A percentile compares a stretch with the other conserved stretches of the same genome.
Conservation (phyloP, 176 grass and related monocot genomes). For the Eragrostis curvula region DNA sequence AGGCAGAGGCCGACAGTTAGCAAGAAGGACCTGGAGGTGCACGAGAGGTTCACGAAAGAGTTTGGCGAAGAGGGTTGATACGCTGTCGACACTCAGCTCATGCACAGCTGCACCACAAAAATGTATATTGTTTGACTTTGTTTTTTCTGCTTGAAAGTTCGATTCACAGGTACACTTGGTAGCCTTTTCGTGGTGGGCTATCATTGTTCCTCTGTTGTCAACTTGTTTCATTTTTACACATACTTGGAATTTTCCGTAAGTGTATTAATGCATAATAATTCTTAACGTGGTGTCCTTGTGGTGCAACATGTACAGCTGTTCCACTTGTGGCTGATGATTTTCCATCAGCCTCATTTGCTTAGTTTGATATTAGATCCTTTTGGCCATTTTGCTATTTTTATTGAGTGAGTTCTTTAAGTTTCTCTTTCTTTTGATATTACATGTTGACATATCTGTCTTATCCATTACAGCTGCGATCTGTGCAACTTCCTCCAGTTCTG, state of each 20-base stretch:
- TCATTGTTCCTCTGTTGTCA: constrained; percentile 30
- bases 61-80: constrained; percentile 94
- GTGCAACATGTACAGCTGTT: constrained; percentile 43
- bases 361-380: not conserved
- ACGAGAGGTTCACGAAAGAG: constrained; percentile 95
- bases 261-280: constrained; percentile 48
- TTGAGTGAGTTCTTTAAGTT: no score
- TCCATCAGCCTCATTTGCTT: not conserved
- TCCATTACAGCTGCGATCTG: no score
- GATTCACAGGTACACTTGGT: constrained; percentile 41
- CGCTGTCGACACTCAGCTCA: not conserved
- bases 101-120: constrained; percentile 47
- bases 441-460: not conserved
- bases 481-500: not conserved
- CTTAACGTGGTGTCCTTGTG: constrained; percentile 41
- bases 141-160: constrained; percentile 45
- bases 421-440: not conserved
- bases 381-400: not conserved
- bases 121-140: constrained; percentile 57
- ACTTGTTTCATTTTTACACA: constrained; percentile 41
- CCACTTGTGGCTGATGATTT: no score
- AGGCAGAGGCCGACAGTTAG: constrained; percentile 90
- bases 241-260: constrained; percentile 42
- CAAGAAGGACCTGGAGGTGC: constrained; percentile 92
- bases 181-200: constrained; percentile 40